phyloP scores from a whole-genome alignment of 176 grass and related monocot species.

The Dendrocalamus sinicus region DNA sequence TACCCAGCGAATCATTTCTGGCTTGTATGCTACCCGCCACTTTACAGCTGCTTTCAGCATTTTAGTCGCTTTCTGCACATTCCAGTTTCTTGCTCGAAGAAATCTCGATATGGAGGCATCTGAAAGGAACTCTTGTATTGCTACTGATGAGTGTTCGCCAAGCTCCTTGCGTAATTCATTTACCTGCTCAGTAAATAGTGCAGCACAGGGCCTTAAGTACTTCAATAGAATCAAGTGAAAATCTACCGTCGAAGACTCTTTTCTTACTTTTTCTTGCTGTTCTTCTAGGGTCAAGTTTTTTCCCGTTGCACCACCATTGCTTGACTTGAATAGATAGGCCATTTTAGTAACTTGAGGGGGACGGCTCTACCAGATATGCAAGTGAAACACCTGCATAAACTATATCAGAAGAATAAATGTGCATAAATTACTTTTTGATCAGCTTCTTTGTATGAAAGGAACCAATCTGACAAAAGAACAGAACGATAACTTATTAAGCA shows the following conservation, averaged over 20 bases:
- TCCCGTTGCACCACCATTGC: slow-evolving; percentile 43
- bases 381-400: slow-evolving; percentile 17
- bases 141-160: slow-evolving; percentile 42
- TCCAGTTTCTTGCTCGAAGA: slow-evolving; percentile 76
- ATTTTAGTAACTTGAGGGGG: slow-evolving; percentile 35
- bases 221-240: background rate
- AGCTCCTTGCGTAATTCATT: slow-evolving; percentile 65
- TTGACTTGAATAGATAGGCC: slow-evolving; percentile 62
- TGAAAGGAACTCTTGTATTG: slow-evolving; percentile 58
- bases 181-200: slow-evolving; percentile 49
- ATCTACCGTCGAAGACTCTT: background rate
- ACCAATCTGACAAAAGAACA: background rate
- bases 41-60: slow-evolving; percentile 72
- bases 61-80: slow-evolving; percentile 71
- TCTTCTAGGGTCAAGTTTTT: slow-evolving; percentile 51
- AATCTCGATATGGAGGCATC: slow-evolving; percentile 60
- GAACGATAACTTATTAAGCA: background rate
- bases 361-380: slow-evolving; percentile 10
- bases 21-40: slow-evolving; percentile 68
- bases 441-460: background rate
- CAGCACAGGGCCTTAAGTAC: slow-evolving; percentile 5
- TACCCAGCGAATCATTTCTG: slow-evolving; percentile 72
- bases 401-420: background rate
- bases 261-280: slow-evolving; percentile 54
- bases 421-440: background rate